A percentile compares a stretch with the other conserved stretches of the same genome.
phyloP scores from a whole-genome alignment of 2,329 filamentous ascomycete genomes.

The Aureobasidium namibiae region DNA sequence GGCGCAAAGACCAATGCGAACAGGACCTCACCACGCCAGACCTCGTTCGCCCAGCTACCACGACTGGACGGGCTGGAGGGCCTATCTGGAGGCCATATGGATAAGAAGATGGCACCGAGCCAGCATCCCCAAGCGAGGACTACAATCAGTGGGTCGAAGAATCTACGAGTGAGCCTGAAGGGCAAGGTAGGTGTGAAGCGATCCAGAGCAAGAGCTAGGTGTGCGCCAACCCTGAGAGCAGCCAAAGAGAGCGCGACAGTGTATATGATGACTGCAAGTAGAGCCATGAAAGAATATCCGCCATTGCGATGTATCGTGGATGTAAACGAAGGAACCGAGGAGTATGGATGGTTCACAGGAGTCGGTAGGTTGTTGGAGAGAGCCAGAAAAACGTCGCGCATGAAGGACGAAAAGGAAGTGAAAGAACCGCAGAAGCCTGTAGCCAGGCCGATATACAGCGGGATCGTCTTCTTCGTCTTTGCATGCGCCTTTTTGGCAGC shows the following conservation, averaged over 20 bases:
- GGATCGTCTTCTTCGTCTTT: conserved; percentile 73
- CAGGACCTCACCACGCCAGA: conserved; percentile 66
- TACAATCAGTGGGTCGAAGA: conserved; percentile 57
- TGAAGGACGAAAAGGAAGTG: conserved; percentile 82
- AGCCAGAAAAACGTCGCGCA: conserved; percentile 70
- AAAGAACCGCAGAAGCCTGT: conserved; percentile 86
- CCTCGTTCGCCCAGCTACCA: conserved; percentile 36
- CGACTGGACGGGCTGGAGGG: conserved; percentile 24
- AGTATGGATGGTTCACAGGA: conserved; percentile 35
- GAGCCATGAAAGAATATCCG: conserved; percentile 76
- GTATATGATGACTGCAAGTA: conserved; percentile 64
- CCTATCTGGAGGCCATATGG: conserved; percentile 60
- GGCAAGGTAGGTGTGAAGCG: conserved; percentile 53
- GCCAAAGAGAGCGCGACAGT: conserved; percentile 64
- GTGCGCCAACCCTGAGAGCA: conserved; percentile 63
- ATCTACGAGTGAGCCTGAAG: conserved; percentile 46
- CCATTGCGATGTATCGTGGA: conserved; percentile 46
- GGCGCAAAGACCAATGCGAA: conserved; percentile 80
- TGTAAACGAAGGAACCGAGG: conserved; percentile 22
- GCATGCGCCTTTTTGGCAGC: conserved; percentile 26
- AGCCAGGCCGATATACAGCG: conserved; percentile 76
- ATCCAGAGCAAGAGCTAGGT: conserved; percentile 59
- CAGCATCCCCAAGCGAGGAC: conserved; percentile 65
- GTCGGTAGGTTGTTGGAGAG: conserved; percentile 63
- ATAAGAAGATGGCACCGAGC: conserved; percentile 67